Conservation (phyloP, 768 basidiomycete genomes). For the Suillus spraguei region DNA sequence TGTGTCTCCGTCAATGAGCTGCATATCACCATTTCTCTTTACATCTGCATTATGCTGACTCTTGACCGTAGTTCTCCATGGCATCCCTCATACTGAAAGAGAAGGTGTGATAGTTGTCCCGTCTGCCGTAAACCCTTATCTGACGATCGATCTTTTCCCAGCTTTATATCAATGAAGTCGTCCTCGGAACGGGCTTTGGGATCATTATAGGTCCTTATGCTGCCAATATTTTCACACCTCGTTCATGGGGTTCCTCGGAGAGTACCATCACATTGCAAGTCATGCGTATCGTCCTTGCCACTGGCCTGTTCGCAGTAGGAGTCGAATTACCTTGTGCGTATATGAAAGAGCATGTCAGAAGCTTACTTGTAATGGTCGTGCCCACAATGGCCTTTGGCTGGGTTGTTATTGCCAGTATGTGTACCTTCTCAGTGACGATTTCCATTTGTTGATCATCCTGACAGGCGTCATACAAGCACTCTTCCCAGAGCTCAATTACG, state of each 20-base stretch:
- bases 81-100: background rate
- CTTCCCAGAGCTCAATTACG: too few species aligned
- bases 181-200: conserved; percentile 77
- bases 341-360: conserved; percentile 76
- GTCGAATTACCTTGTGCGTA: conserved; percentile 90
- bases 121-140: background rate
- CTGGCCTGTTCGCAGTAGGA: conserved; percentile 92
- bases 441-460: too few species aligned
- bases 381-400: conserved; percentile 87
- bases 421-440: background rate
- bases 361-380: conserved; percentile 70
- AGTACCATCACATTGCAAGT: conserved; percentile 81
- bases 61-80: background rate
- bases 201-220: conserved; percentile 70
- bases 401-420: conserved; percentile 68
- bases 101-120: background rate
- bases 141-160: conserved; percentile 27
- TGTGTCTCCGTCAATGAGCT: background rate
- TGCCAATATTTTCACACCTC: conserved; percentile 73
- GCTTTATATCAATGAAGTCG: conserved; percentile 92
- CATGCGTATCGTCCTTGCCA: conserved; percentile 85
- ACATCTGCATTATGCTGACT: background rate
- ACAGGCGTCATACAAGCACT: too few species aligned
- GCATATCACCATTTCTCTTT: background rate
- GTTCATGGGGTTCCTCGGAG: conserved; percentile 60